Evolutionary conservation across 306 rosid genomes (phyloP).

Genomic region (Urtica urens): DNA sequence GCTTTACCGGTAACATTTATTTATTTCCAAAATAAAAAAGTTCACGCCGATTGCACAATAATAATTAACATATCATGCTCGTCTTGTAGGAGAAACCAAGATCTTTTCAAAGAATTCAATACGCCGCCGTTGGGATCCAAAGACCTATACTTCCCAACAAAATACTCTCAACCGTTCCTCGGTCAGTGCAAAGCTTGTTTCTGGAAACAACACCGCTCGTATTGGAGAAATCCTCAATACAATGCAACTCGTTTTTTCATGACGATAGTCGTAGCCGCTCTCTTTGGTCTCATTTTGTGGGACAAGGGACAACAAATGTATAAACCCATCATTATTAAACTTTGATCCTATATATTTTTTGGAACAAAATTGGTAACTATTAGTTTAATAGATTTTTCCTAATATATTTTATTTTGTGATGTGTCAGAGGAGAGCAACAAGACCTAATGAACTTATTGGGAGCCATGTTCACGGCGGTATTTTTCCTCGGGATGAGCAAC

Average conservation of each 20-base stretch:
- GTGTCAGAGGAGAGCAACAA: constrained; percentile 27
- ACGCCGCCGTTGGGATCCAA: constrained; percentile 28
- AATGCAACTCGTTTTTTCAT: constrained; percentile 31
- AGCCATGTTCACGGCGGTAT: constrained; percentile 30
- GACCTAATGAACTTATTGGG: constrained; percentile 34
- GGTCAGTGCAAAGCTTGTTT: constrained; percentile 37
- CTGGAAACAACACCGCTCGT: constrained; percentile 40
- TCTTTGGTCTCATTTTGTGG: constrained; percentile 37
- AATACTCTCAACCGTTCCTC: constrained; percentile 29
- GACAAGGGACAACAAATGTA: constrained; percentile 33
- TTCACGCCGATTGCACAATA: too few species aligned
- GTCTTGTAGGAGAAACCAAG: constrained; percentile 30
- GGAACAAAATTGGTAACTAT: too few species aligned
- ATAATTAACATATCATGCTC: too few species aligned
- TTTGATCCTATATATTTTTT: too few species aligned
- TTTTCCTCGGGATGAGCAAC: constrained; percentile 35
- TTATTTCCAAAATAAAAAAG: neutral
- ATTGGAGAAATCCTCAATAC: constrained; percentile 37
- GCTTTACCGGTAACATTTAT: constrained; percentile 21
- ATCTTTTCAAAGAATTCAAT: constrained; percentile 26
- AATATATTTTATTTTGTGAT: neutral
- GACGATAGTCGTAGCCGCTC: constrained; percentile 22
- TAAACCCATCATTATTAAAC: too few species aligned
- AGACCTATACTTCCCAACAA: constrained; percentile 29
- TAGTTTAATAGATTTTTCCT: neutral